Base-by-base conservation (phyloP, 345 rosid genomes). In the Syzygium jambos region DNA sequence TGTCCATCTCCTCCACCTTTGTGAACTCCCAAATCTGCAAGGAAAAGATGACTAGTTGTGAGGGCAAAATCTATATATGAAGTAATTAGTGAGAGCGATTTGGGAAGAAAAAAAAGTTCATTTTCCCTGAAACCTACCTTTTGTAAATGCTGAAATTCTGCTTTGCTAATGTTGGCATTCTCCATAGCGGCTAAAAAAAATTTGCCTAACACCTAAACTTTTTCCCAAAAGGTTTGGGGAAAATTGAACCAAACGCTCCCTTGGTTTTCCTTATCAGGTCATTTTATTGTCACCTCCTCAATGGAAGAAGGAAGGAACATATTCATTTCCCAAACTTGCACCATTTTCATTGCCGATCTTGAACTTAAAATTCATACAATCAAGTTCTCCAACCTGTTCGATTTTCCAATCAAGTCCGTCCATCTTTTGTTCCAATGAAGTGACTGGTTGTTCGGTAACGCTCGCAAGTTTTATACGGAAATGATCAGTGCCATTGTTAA, bases 111-210 rank as follows among this genome's bases (percentile, higher is more conserved):
- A n/a, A 0, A 61, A 1, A 2, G 52, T 61, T n/a, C 0, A 61
- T 27, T 1, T 61, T n/a, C 14, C 15, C n/a, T 13, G 19, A 0
- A 13, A n/a, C 2, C 13, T n/a, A 3, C 7, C 12, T 57, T 25
- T 25, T 0, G n/a, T 25, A 59, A 59, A 59, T 27, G 15, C 27
- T 25, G 29, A 57, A 3, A n/a, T 61, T 61, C 4, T 13, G 9
- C 9, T 63, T 14, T n/a, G 38, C 6, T 0, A 25, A 63, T 13
- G 29, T 6, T 63, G 16, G 77, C 19, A 63, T 63, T 61, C 30
- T 5, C 2, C 38, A n/a, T 0, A 6, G 73, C 0, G 7, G 21
- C 7, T 1, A 12, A 61, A 59, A 59, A 11, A 13, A 13, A 13
- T 3, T 2, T 61, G 19, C 73, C 34, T 2, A 61, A n/a, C 30